Base-by-base conservation (phyloP, 2,329 filamentous ascomycete genomes). In the Zymoseptoria ardabiliae region DNA sequence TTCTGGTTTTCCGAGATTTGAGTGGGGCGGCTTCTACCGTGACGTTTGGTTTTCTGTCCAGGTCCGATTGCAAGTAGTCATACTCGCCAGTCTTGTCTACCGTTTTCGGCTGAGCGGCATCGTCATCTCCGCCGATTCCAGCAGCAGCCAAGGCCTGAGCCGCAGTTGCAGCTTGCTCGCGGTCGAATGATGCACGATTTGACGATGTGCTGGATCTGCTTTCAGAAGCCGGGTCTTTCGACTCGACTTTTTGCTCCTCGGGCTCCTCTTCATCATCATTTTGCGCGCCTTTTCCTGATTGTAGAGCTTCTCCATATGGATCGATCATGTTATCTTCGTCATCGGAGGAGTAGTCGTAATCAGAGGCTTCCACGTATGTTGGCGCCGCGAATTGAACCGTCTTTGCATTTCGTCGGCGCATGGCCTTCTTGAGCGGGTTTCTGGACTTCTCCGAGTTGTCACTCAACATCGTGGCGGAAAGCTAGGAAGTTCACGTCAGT, bases 341-440 rank as follows among this genome's bases (percentile, higher is more conserved):
- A 55, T 94, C 88, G 1, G 84, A 86, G 1, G 90, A 95, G 71
- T 91, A 96, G 57, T 95, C 91, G 66, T 89, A 83, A 64, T 95
- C 90, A 0, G 89, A 91, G 61, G 93, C 90, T 74, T 96, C 90
- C 50, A 93, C 88, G 68, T 92, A 96, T 4, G 90, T 94, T 0
- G 91, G 90, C 1, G 89, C 83, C 4, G 90, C 83, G 69, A 97
- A 97, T 49, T 90, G 85, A 25, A 97, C 92, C 0, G 85, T 94
- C 76, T 96, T 97, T 25, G 87, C 82, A 69, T 92, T 92, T 65
- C 88, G 85, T 66, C 89, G 81, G 62, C 89, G 85, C 76, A 96
- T 93, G 1, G 89, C 88, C 66, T 90, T 89, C 73, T 90, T 94
- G 61, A 96, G 80, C 0, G 89, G 85, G 66, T 89, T 91, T 70